Base-by-base conservation (phyloP, 106 monocot genomes). In the Dioscorea zingiberensis region DNA sequence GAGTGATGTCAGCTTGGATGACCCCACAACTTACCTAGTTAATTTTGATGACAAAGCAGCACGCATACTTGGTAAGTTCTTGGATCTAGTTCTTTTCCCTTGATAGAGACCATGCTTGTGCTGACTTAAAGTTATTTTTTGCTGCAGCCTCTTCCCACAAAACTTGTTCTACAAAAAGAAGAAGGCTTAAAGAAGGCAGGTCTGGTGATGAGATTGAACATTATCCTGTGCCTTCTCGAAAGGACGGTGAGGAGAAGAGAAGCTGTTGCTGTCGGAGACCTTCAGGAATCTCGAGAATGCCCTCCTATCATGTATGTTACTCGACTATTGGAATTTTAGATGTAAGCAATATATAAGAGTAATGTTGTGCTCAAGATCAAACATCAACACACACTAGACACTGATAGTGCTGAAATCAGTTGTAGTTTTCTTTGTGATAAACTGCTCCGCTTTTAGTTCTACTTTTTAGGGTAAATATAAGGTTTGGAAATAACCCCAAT, bases 161-260 rank as follows among this genome's bases (percentile, higher is more conserved):
- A 95, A 70, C 82, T 95, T 69, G 76, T 73, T 46, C 81, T 95
- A 67, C 87, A n/a, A 83, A 73, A 91, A 86, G 75, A 94, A 85
- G 80, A 91, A 73, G 70, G 88, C 95, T n/a, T 30, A 95, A 91
- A 75, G 95, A 95, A 63, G 91, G 95, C 18, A 87, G 95, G 66
- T 85, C 83, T 51, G 78, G 78, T 25, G 97, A 92, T 60, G 85
- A 83, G 48, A 48, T 81, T 44, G 91, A 97, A 47, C 92, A 92
- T 27, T 89, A 79, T 69, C 92, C 97, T 21, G 85, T 81, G 7
- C 97, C 97, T 70, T 88, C 88, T 51, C 86, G 73, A n/a, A 19
- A 76, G 92, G 44, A 88, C 88, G 55, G 83, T 97, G 29, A 91
- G 92, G 79, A 83, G 74, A 58, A 81, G 75, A 53, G 27, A 74